phyloP scores from a whole-genome alignment of 2,329 filamentous ascomycete genomes.

The Rhinocladiella mackenziei region DNA sequence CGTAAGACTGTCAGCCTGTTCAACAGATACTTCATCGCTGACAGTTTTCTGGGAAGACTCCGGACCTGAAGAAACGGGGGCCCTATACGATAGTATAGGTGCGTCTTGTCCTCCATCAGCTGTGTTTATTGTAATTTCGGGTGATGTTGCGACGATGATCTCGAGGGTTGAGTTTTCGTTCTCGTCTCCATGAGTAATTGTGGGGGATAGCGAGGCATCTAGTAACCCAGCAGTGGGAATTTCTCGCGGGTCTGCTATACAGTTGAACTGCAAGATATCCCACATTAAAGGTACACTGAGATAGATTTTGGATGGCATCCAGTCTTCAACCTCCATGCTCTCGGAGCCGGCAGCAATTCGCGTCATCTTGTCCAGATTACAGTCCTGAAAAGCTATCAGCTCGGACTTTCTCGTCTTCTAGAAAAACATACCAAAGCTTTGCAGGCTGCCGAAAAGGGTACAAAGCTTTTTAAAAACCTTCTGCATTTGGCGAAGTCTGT shows the following conservation, averaged over 20 bases:
- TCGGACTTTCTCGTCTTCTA: not conserved
- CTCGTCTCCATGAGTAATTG: constrained; percentile 32
- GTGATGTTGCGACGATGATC: constrained; percentile 51
- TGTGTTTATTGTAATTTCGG: constrained; percentile 51
- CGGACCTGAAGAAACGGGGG: constrained; percentile 5
- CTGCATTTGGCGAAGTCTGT: constrained; percentile 51
- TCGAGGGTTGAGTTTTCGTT: constrained; percentile 43
- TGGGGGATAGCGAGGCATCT: constrained; percentile 41
- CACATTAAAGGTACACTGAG: constrained; percentile 53
- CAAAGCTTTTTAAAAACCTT: constrained; percentile 48
- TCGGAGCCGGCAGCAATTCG: constrained; percentile 49
- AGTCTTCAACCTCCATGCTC: constrained; percentile 47
- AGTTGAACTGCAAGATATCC: constrained; percentile 51
- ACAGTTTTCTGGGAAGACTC: constrained; percentile 1
- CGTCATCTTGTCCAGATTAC: constrained; percentile 48
- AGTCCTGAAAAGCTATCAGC: constrained; percentile 37
- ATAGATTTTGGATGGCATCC: constrained; percentile 52
- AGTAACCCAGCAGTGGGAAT: constrained; percentile 41
- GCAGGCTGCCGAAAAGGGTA: constrained; percentile 47
- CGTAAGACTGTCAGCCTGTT: constrained; percentile 1
- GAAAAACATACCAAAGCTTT: constrained; percentile 41
- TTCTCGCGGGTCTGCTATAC: constrained; percentile 37
- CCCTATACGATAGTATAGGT: constrained; percentile 37
- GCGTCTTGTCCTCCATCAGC: constrained; percentile 51
- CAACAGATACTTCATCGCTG: constrained; percentile 1